Evolutionary conservation across 2,329 filamentous ascomycete species (phyloP), one percentile per base, ranked within the genome.

Genomic region (Ophiostoma tasmaniense): DNA sequence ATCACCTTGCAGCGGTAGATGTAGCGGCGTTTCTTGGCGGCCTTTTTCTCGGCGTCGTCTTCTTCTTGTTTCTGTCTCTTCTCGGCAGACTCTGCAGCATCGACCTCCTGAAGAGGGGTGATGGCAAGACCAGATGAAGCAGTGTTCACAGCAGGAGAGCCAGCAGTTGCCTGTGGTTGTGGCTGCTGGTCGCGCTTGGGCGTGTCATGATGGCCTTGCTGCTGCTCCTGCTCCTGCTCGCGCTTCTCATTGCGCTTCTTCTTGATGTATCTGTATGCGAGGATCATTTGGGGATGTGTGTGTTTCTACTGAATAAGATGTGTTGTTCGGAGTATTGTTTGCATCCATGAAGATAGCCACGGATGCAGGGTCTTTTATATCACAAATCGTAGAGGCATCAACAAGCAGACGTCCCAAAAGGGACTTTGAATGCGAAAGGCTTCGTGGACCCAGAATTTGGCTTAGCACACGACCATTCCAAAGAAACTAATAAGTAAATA

Each of bases 1-100:
- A 89, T 82, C 13, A 90, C 75, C 73, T 85, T 89, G 81, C 80
- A 85, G 66, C 87, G 80, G 73, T 89, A 82, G 13, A 72, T 77
- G 10, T 74, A 73, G 6, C 76, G 75, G 10, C 74, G 74, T 33
- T 74, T 76, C 68, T 77, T 76, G 37, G 79, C 79, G 11, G 75
- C 75, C 50, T 75, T 76, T 50, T 50, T 22, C 7, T 39, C 37
- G 37, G 37, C 28, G 74, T 64, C 55, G 17, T 52, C 65, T 17
- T 39, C 20, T 20, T 22, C 6, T 8, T 22, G 17, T 20, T 50
- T 50, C 14, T 50, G n/a, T 20, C 17, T 20, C 17, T 50, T 50
- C 20, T n/a, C 37, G 13, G 37, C 37, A 39, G 37, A 39, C 11
- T 39, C 37, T 13, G 37, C 37, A 39, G 37, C 11, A 3, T 3